Evolutionary conservation across 2,329 filamentous ascomycete species (phyloP), one percentile per base, ranked within the genome.

Genomic region (Pestalotiopsis sp.): DNA sequence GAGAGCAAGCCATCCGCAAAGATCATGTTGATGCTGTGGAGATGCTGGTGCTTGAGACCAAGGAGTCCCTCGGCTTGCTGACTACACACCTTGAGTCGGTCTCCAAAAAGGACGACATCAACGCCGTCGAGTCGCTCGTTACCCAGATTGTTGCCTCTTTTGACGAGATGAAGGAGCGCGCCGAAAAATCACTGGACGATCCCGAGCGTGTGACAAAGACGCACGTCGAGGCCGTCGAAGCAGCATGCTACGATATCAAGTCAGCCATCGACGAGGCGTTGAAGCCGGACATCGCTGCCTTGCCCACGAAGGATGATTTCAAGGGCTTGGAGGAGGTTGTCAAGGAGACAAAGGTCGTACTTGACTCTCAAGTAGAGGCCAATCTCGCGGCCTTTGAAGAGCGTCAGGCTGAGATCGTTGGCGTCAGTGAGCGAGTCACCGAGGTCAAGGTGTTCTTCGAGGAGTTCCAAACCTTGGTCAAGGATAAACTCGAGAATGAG

Each of bases 181-280:
- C 84, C n/a, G 82, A 85, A 45, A 87, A 85, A 74, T 83, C 85
- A 12, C 78, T 83, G 11, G 87, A 90, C 20, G 84, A 86, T 52
- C 85, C 86, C 0, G 90, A 92, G 49, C 90, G 88, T 73, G 87
- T 95, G 27, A 92, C 90, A 64, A 97, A 97, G 82, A 89, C 90
- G 0, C 93, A 98, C 73, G 84, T 97, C 4, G 93, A 96, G 71
- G 89, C 93, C 1, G 88, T 98, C 7, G 93, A 94, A 72, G 87
- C 93, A 0, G 87, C 95, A 57, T 93, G 94, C 39, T 88, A 93
- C n/a, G 94, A 97, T 71, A 91, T 97, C 79, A 97, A 97, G 81
- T 85, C 87, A 4, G 89, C 91, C 36, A 84, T 98, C 9, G 92
- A 94, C 59, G 90, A 92, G 67, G 87, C 96, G 75, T 85, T 90